phyloP scores from a whole-genome alignment of 2,329 filamentous ascomycete species.

The Byssoonygena ceratinophila region DNA sequence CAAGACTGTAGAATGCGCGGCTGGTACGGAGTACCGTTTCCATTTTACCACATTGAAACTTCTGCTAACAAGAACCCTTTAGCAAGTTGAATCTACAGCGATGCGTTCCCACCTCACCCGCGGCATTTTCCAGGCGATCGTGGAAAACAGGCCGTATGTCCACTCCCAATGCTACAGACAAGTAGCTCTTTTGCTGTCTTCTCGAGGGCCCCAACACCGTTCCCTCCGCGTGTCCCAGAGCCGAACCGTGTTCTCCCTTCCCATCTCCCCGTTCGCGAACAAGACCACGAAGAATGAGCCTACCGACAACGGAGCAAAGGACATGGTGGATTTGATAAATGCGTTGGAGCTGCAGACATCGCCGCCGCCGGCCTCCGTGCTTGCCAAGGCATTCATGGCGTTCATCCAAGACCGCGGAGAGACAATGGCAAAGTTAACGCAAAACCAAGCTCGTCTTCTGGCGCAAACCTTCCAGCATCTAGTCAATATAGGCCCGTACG shows the following conservation, averaged over 20 bases:
- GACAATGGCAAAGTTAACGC: conserved; percentile 47
- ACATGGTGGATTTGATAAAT: conserved; percentile 57
- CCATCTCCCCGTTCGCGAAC: conserved; percentile 3
- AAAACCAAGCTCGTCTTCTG: conserved; percentile 53
- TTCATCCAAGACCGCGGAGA: conserved; percentile 51
- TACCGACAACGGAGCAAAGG: conserved; percentile 48
- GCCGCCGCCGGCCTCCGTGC: conserved; percentile 51
- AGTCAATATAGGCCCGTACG: conserved; percentile 16
- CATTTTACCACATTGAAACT: neutral
- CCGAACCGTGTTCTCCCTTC: conserved; percentile 53
- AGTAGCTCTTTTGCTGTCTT: conserved; percentile 25
- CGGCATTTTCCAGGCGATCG: conserved; percentile 36
- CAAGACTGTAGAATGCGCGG: conserved; percentile 11
- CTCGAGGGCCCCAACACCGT: conserved; percentile 25
- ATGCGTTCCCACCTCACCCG: conserved; percentile 40
- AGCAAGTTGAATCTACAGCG: conserved; percentile 8
- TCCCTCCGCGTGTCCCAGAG: conserved; percentile 29
- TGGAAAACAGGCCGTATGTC: conserved; percentile 37
- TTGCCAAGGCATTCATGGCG: conserved; percentile 53
- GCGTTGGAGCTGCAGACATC: conserved; percentile 54
- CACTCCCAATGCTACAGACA: conserved; percentile 30
- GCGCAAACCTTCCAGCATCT: conserved; percentile 53
- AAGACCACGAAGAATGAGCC: conserved; percentile 2
- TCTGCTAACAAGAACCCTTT: neutral
- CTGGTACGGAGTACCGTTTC: conserved; percentile 4